These are phyloP conservation scores for Lophiostoma macrostomum DNA, from an alignment of 495 filamentous ascomycete genomes.

Conservation along the genomic window DNA sequence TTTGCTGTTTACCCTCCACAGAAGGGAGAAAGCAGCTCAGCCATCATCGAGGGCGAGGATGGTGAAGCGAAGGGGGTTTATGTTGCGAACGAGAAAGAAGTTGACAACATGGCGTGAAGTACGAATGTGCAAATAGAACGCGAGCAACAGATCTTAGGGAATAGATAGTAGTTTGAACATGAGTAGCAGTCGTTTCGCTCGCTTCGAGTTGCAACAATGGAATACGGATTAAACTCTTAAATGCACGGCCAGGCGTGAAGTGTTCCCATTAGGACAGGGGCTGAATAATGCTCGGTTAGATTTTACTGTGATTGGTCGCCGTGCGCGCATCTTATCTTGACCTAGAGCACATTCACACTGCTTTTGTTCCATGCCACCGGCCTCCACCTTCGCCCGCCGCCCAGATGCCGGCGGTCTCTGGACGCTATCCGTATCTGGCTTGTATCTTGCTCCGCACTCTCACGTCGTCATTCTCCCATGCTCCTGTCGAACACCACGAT, in stretches of 20 bases:
- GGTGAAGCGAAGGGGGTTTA: slow-evolving; percentile 15
- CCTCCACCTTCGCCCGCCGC: not conserved
- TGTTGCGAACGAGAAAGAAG: slow-evolving; percentile 29
- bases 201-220: not conserved
- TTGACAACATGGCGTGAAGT: slow-evolving; percentile 12
- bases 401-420: slow-evolving; percentile 9
- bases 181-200: too few species aligned
- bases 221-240: not conserved
- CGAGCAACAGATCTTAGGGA: not conserved
- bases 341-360: not conserved
- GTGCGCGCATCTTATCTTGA: slow-evolving; percentile 12
- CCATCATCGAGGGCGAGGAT: slow-evolving; percentile 26
- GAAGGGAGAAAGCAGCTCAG: slow-evolving; percentile 36
- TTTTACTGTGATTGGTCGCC: slow-evolving; percentile 5
- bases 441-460: not conserved
- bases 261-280: slow-evolving; percentile 15
- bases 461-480: not conserved
- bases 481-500: not conserved
- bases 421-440: not conserved
- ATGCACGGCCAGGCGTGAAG: not conserved
- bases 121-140: not conserved
- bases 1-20: slow-evolving; percentile 44
- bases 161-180: too few species aligned
- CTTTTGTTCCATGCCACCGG: slow-evolving; percentile 2
- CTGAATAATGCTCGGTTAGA: slow-evolving; percentile 17